Conservation (phyloP, 2,329 filamentous ascomycete species). For the Amphichorda felina region DNA sequence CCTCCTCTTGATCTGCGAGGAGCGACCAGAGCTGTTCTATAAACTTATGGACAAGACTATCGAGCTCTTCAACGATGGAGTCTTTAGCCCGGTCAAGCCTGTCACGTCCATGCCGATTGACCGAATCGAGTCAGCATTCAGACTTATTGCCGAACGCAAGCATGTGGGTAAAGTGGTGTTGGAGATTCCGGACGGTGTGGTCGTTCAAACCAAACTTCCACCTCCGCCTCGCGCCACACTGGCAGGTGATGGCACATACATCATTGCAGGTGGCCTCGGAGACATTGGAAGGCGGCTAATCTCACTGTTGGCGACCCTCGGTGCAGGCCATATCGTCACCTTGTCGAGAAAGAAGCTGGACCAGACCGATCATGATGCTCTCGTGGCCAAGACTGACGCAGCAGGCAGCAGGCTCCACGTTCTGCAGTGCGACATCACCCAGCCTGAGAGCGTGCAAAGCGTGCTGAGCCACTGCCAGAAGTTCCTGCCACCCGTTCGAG, state of each 20-base stretch:
- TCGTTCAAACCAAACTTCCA: too few relatives aligned
- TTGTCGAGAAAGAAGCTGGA: constrained; percentile 7
- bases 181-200: too few relatives aligned
- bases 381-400: not conserved
- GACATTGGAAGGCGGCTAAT: constrained; percentile 6
- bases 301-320: constrained; percentile 4
- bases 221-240: not conserved
- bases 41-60: not conserved
- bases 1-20: not conserved
- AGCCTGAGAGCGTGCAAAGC: too few relatives aligned
- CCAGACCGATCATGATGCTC: not conserved
- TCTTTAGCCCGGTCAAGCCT: too few relatives aligned
- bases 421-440: constrained; percentile 32
- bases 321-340: constrained; percentile 13
- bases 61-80: not conserved
- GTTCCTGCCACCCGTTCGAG: constrained; percentile 12
- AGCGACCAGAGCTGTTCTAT: not conserved
- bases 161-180: too few relatives aligned
- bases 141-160: too few relatives aligned
- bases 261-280: constrained; percentile 6
- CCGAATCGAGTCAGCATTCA: too few relatives aligned
- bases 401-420: constrained; percentile 30
- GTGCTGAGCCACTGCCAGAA: not conserved
- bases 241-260: constrained; percentile 1
- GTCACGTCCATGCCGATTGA: too few relatives aligned